Conservation (phyloP, 2,329 filamentous ascomycete genomes). For the Penicillium sp. region DNA sequence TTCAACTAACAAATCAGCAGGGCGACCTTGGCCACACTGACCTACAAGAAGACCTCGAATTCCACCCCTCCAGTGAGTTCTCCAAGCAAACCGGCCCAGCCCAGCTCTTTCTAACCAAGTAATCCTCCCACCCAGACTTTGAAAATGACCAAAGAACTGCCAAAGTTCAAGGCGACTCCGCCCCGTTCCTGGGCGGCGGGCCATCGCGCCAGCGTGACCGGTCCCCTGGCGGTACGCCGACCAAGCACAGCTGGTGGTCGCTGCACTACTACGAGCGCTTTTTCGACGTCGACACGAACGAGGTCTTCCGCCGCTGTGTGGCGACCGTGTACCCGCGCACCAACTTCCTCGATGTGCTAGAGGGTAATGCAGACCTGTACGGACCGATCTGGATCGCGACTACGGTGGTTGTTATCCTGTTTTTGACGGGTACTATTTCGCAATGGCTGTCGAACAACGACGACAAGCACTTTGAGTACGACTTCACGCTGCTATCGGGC, state of each 20-base stretch:
- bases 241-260: conserved; percentile 89
- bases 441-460: conserved; percentile 74
- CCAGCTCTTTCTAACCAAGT: not conserved
- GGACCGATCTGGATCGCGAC: conserved; percentile 99
- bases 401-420: conserved; percentile 92
- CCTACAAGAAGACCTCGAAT: conserved; percentile 97
- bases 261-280: conserved; percentile 94
- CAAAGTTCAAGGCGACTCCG: conserved; percentile 50
- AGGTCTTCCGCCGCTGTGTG: conserved; percentile 82
- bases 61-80: conserved; percentile 77
- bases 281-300: conserved; percentile 95
- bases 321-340: conserved; percentile 85
- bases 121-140: conserved; percentile 56
- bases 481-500: conserved; percentile 84
- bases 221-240: conserved; percentile 45
- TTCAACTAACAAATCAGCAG: conserved; percentile 49
- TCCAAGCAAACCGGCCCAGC: not conserved
- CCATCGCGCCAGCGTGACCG: conserved; percentile 41
- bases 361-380: conserved; percentile 95
- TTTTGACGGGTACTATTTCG: conserved; percentile 91
- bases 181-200: conserved; percentile 51
- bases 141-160: conserved; percentile 57
- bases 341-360: conserved; percentile 95
- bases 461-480: conserved; percentile 76
- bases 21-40: conserved; percentile 97